Evolutionary conservation across 352 stramenopile genomes (phyloP).

Genomic region (Pythium myriotylum): DNA sequence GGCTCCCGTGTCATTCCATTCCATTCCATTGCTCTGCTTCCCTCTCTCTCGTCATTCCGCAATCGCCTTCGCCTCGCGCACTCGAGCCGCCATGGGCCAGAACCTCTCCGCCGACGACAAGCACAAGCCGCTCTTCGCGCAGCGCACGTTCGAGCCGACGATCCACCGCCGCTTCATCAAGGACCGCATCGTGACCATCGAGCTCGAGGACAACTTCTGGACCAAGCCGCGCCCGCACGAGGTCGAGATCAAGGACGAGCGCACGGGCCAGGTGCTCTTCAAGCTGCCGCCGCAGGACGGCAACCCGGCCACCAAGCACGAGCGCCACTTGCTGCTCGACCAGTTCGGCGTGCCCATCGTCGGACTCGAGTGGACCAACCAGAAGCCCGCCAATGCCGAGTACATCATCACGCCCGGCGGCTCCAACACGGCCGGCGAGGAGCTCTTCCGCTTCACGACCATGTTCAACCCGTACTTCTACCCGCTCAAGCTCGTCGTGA

Average conservation of each 20-base stretch:
- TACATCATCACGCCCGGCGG: conserved; percentile 14
- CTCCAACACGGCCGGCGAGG: conserved; percentile 3
- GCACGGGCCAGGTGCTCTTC: conserved; percentile 17
- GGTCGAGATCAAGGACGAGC: conserved; percentile 16
- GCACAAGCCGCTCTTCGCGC: conserved; percentile 16
- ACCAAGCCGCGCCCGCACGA: neutral
- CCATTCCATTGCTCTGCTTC: neutral
- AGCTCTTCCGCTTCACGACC: conserved; percentile 8
- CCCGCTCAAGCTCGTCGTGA: conserved; percentile 12
- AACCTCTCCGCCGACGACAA: conserved; percentile 11
- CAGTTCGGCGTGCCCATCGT: conserved; percentile 15
- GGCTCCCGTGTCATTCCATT: no score
- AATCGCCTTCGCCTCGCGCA: neutral
- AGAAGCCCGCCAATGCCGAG: conserved; percentile 2
- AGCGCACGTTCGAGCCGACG: conserved; percentile 16
- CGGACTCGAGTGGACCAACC: conserved; percentile 9
- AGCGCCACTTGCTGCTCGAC: conserved; percentile 16
- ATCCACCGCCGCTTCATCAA: conserved; percentile 21
- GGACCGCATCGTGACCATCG: conserved; percentile 10
- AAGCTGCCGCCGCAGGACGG: conserved; percentile 5
- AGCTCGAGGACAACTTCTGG: conserved; percentile 21
- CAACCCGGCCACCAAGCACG: conserved; percentile 2
- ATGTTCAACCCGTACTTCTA: conserved; percentile 18
- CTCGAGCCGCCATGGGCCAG: neutral
- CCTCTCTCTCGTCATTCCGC: neutral